Evolutionary conservation across 1,284 basidiomycete genomes (phyloP).

Genomic region (Exsudoporus floridanus): DNA sequence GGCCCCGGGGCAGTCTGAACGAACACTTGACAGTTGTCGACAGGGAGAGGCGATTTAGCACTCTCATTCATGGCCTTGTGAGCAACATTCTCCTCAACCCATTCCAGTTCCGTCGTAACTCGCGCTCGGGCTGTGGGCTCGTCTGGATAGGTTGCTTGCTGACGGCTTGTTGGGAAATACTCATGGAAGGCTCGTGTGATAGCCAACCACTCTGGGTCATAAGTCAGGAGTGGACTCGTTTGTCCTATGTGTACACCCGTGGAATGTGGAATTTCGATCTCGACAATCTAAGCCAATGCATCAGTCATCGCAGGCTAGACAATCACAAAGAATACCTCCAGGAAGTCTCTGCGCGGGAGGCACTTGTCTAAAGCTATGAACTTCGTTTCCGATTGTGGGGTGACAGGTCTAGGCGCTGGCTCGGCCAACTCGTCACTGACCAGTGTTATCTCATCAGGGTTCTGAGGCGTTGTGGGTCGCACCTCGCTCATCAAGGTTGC

Average conservation of each 20-base stretch:
- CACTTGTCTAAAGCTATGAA: conserved; percentile 97
- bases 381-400: conserved; percentile 49
- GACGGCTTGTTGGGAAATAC: conserved; percentile 59
- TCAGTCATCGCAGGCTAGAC: conserved; percentile 3
- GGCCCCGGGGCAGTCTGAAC: conserved; percentile 71
- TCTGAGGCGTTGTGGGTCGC: conserved; percentile 27
- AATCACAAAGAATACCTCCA: conserved; percentile 63
- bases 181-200: conserved; percentile 86
- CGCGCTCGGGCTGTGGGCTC: conserved; percentile 55
- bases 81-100: conserved; percentile 60
- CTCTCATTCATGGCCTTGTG: conserved; percentile 33
- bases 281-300: conserved; percentile 57
- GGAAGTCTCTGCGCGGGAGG: conserved; percentile 74
- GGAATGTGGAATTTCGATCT: conserved; percentile 44
- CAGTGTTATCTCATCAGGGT: conserved; percentile 72
- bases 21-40: conserved; percentile 67
- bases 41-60: conserved; percentile 22
- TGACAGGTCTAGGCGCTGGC: conserved; percentile 36
- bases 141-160: conserved; percentile 59
- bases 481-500: background rate
- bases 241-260: conserved; percentile 5
- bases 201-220: conserved; percentile 92
- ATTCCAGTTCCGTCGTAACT: conserved; percentile 62
- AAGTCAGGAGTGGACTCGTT: conserved; percentile 49
- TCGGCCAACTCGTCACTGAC: conserved; percentile 55